Evolutionary conservation across 2,329 filamentous ascomycete species (phyloP).

Genomic region (Plenodomus tracheiphilus): DNA sequence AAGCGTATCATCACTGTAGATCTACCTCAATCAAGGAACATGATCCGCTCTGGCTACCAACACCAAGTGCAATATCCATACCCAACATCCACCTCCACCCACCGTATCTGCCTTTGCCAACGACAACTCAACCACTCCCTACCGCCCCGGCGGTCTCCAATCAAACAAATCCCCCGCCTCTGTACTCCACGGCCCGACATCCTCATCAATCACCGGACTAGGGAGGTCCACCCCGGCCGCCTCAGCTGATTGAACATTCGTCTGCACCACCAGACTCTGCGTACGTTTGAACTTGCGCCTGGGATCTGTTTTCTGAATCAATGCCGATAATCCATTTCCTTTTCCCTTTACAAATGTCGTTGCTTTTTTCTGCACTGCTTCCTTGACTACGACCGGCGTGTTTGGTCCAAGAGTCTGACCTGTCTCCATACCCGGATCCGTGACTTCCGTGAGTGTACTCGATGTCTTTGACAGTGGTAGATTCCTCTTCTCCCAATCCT

Average conservation of each 20-base stretch:
- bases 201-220: conserved; percentile 52
- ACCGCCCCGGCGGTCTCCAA: conserved; percentile 53
- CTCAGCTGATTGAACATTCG: conserved; percentile 10
- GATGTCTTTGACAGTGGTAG: conserved; percentile 11
- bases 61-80: too few relatives aligned
- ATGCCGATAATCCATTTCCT: conserved; percentile 22
- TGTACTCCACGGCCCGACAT: conserved; percentile 68
- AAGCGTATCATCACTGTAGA: too few relatives aligned
- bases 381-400: not conserved
- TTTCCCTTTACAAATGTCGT: conserved; percentile 21
- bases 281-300: conserved; percentile 32
- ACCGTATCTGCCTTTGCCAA: too few relatives aligned
- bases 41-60: too few relatives aligned
- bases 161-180: conserved; percentile 70
- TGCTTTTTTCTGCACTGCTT: conserved; percentile 12
- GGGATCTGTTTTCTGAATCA: conserved; percentile 39
- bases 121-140: not conserved
- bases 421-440: conserved; percentile 3
- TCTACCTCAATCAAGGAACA: too few relatives aligned
- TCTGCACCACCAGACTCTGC: conserved; percentile 33
- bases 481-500: conserved; percentile 36
- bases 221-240: conserved; percentile 15
- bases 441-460: not conserved
- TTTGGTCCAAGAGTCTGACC: too few relatives aligned
- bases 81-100: too few relatives aligned